Percentiles rank a stretch among this genome's conserved stretches.
Evolutionary conservation across 169 alveolate species (phyloP).

Genomic region (Neospora caninum): DNA sequence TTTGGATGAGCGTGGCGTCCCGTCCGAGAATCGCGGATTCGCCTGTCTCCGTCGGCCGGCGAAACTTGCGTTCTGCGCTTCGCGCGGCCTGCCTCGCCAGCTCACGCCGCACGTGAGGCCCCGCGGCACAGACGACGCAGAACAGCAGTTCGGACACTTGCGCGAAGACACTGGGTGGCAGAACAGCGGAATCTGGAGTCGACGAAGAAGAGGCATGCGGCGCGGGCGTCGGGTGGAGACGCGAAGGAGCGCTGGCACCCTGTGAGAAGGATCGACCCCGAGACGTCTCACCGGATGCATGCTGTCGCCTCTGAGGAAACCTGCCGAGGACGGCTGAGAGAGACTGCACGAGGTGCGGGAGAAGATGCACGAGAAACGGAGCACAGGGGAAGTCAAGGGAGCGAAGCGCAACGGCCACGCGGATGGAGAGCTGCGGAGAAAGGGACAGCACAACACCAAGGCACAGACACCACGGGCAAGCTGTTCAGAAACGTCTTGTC

Average conservation of each 20-base stretch:
- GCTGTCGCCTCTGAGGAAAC: background rate
- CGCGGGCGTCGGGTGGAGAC: background rate
- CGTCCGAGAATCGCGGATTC: too few relatives aligned
- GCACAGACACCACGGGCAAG: background rate
- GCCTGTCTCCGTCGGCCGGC: too few relatives aligned
- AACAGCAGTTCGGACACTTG: background rate
- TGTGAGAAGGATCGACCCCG: background rate
- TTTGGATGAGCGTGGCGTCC: background rate
- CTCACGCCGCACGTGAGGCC: background rate
- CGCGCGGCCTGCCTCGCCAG: background rate
- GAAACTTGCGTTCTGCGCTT: too few relatives aligned
- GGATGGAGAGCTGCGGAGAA: background rate
- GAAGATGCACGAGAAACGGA: background rate
- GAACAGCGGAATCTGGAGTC: background rate
- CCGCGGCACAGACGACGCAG: constrained; percentile 18
- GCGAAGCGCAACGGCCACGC: constrained; percentile 18
- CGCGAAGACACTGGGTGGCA: background rate
- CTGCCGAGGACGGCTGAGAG: background rate
- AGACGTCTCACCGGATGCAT: background rate
- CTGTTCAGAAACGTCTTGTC: too few relatives aligned
- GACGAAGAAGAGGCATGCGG: background rate
- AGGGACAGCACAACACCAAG: background rate
- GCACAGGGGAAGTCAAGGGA: background rate
- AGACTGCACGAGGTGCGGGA: background rate
- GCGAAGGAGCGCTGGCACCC: background rate